phyloP scores from a whole-genome alignment of 1,284 basidiomycete genomes.

The Cryptococcus floricola region DNA sequence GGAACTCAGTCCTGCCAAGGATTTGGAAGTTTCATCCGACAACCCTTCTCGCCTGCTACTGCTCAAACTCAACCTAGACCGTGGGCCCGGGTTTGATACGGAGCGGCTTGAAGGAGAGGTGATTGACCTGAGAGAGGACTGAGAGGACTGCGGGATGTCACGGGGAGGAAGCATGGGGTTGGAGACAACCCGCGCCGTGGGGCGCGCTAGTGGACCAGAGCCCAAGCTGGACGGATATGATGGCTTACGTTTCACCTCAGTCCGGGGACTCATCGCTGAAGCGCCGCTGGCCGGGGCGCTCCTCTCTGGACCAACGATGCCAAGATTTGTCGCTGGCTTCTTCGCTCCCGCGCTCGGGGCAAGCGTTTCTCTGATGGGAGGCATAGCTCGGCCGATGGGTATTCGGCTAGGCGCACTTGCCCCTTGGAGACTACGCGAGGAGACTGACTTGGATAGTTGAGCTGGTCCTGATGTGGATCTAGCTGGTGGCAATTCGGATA shows the following conservation, averaged over 20 bases:
- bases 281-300: conserved; percentile 14
- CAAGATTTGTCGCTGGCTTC: not conserved
- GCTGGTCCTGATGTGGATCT: not conserved
- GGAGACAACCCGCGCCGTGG: conserved; percentile 36
- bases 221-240: conserved; percentile 44
- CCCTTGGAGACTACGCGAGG: not conserved
- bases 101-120: conserved; percentile 10
- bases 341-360: not conserved
- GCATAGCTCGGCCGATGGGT: not conserved
- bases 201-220: conserved; percentile 33
- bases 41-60: conserved; percentile 30
- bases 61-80: conserved; percentile 12
- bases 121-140: not conserved
- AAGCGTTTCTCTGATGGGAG: conserved; percentile 2
- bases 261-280: not conserved
- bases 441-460: not conserved
- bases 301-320: conserved; percentile 11
- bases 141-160: not conserved
- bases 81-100: conserved; percentile 25
- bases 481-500: not conserved
- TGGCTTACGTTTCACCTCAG: conserved; percentile 23
- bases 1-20: conserved; percentile 36
- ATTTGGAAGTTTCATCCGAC: conserved; percentile 33
- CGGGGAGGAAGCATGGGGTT: conserved; percentile 27
- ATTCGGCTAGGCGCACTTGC: conserved; percentile 11